These are phyloP conservation scores for Amphichorda felina DNA, from an alignment of 2,329 filamentous ascomycete species.

Conservation along the genomic window DNA sequence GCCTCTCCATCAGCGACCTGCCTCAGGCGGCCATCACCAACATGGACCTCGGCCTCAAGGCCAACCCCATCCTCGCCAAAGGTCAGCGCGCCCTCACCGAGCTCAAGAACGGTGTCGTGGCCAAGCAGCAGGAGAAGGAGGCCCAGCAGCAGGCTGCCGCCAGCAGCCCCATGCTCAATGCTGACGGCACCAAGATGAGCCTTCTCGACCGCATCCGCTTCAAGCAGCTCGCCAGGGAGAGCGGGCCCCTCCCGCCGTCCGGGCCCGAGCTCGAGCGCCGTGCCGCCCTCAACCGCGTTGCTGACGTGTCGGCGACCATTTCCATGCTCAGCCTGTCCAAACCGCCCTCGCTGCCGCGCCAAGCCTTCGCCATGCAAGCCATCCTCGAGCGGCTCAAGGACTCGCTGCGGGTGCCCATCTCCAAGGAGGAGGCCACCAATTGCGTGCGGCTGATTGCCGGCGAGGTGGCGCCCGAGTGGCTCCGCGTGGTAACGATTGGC, in stretches of 20 bases:
- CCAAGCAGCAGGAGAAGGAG: slow-evolving; percentile 36
- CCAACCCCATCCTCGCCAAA: slow-evolving; percentile 47
- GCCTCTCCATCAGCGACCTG: slow-evolving; percentile 36
- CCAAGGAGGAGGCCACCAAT: slow-evolving; percentile 35
- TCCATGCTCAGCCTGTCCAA: slow-evolving; percentile 51
- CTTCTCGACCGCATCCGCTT: slow-evolving; percentile 66
- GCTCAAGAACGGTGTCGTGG: slow-evolving; percentile 49
- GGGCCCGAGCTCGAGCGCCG: slow-evolving; percentile 45
- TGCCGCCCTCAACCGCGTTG: slow-evolving; percentile 53
- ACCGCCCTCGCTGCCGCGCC: slow-evolving; percentile 34
- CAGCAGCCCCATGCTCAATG: slow-evolving; percentile 21
- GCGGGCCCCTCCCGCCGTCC: slow-evolving; percentile 48
- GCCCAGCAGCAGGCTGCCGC: slow-evolving; percentile 19
- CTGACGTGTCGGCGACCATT: slow-evolving; percentile 57
- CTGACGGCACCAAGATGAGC: slow-evolving; percentile 43
- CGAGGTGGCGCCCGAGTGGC: slow-evolving; percentile 46
- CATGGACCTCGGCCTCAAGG: slow-evolving; percentile 22
- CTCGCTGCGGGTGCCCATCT: slow-evolving; percentile 46
- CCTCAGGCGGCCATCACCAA: slow-evolving; percentile 22
- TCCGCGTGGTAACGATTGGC: slow-evolving; percentile 37
- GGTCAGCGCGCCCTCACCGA: slow-evolving; percentile 59
- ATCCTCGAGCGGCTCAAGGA: slow-evolving; percentile 56
- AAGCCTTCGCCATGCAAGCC: slow-evolving; percentile 54
- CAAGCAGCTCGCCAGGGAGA: slow-evolving; percentile 50
- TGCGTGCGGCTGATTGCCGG: slow-evolving; percentile 39